Base-by-base conservation (phyloP, 225 moss, liverwort and hornwort genomes). In the Sphagnum contortum region DNA sequence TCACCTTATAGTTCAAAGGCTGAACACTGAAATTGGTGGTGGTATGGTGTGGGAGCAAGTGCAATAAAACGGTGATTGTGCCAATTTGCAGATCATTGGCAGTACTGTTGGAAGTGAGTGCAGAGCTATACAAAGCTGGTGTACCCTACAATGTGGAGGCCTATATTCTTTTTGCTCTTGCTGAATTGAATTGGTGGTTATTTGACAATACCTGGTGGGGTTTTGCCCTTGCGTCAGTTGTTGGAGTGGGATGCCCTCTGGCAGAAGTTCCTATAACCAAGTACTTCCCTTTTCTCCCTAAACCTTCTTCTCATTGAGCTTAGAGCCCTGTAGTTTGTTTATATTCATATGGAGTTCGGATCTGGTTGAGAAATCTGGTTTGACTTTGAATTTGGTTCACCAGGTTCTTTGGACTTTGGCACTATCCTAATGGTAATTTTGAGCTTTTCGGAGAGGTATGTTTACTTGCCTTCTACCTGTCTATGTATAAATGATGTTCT, bases 151-250 rank as follows among this genome's bases (percentile, higher is more conserved):
- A 89, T 71, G 76, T 91, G 52, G 93, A 93, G 69, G 93, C 82
- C 0, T 98, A 98, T 78, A 77, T 66, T 0, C 81, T 98, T 9
- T 98, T 98, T 71, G 85, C 79, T 47, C 62, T 83, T 58, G 98
- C 98, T 48, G 89, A 93, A 62, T 62, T 83, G 63, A 98, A 98
- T 61, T 93, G 98, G 98, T 66, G 91, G 45, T 69, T 91, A 4
- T 79, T 98, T 48, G 98, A 98, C 13, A 88, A 89, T 50, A 98
- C 98, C 1, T 98, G 93, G 98, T 91, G 91, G 98, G 93, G 98
- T 0, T 91, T 98, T 62, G 98, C 82, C 5, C 85, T 98, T 57
- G 98, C 98, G 50, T 56, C 77, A 3, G 46, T 93, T 7, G 80
- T 88, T 4, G 89, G 88, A 59, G 68, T 68, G 14, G 73, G 57